Evolutionary conservation across 768 basidiomycete species (phyloP).

Genomic region (Suillus lakei): DNA sequence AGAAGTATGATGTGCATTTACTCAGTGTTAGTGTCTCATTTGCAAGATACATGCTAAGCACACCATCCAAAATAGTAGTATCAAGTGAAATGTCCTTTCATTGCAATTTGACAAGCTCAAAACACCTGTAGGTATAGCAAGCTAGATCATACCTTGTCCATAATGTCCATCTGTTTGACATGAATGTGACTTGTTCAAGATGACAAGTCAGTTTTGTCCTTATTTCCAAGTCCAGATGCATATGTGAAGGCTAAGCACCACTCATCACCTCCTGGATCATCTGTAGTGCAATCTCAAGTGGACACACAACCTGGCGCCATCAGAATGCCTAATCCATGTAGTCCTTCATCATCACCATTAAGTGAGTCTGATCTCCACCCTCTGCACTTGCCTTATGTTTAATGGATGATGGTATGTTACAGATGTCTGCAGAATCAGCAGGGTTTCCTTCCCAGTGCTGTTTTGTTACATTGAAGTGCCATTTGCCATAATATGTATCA

Average conservation of each 20-base stretch:
- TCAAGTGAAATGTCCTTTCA: constrained; percentile 22
- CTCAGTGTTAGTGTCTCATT: constrained; percentile 9
- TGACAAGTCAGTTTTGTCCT: background rate
- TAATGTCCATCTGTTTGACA: background rate
- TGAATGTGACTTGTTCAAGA: background rate
- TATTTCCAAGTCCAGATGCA: background rate
- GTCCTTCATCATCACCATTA: constrained; percentile 25
- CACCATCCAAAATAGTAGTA: background rate
- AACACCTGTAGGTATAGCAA: constrained; percentile 28
- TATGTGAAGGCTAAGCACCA: background rate
- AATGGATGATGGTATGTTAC: constrained; percentile 27
- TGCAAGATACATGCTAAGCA: constrained; percentile 11
- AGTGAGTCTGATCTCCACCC: constrained; percentile 30
- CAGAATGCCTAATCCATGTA: background rate
- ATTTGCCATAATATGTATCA: constrained; percentile 31
- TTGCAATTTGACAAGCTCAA: constrained; percentile 33
- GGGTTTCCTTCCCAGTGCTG: constrained; percentile 34
- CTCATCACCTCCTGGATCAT: background rate
- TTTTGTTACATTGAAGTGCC: constrained; percentile 28
- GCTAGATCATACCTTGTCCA: constrained; percentile 1
- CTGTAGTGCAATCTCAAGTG: background rate
- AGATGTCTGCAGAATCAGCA: constrained; percentile 27
- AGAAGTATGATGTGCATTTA: constrained; percentile 23
- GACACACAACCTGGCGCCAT: background rate
- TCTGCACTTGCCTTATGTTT: constrained; percentile 25